Evolutionary conservation across 2,329 filamentous ascomycete genomes (phyloP).

Genomic region (Cryphonectria japonica): DNA sequence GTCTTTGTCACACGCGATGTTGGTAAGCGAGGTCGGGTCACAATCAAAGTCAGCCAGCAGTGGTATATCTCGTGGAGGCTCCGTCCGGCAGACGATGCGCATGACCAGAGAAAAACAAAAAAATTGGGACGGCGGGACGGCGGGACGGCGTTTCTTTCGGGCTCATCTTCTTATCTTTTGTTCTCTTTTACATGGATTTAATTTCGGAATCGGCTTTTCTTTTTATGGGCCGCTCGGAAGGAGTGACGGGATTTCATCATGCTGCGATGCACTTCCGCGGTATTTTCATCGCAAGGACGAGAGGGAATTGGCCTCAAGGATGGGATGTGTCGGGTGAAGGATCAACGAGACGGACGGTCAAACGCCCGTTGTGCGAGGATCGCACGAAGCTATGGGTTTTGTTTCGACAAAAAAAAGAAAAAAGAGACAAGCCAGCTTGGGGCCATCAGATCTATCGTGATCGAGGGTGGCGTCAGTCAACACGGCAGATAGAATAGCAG

Average conservation of each 20-base stretch:
- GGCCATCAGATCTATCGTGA: background rate
- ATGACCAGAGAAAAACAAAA: constrained; percentile 1
- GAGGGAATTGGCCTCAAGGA: background rate
- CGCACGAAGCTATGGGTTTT: background rate
- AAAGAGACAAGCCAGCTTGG: background rate
- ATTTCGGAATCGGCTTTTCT: background rate
- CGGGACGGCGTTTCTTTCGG: background rate
- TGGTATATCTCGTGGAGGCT: background rate
- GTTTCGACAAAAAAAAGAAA: background rate
- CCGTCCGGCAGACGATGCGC: background rate
- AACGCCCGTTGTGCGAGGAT: background rate
- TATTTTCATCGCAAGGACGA: background rate
- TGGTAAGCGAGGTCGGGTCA: background rate
- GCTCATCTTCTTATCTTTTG: background rate
- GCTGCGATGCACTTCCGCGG: background rate
- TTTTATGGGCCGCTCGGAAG: background rate
- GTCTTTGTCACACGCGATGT: background rate
- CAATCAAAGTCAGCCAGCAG: background rate
- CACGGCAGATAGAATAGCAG: background rate
- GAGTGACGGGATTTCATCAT: background rate
- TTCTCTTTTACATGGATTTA: background rate
- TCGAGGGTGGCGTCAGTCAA: background rate
- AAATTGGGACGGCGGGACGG: constrained; percentile 8
- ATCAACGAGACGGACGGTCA: background rate
- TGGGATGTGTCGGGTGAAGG: background rate